These are phyloP conservation scores for Alternaria solani DNA, from an alignment of 2,329 filamentous ascomycete genomes.

Conservation along the genomic window DNA sequence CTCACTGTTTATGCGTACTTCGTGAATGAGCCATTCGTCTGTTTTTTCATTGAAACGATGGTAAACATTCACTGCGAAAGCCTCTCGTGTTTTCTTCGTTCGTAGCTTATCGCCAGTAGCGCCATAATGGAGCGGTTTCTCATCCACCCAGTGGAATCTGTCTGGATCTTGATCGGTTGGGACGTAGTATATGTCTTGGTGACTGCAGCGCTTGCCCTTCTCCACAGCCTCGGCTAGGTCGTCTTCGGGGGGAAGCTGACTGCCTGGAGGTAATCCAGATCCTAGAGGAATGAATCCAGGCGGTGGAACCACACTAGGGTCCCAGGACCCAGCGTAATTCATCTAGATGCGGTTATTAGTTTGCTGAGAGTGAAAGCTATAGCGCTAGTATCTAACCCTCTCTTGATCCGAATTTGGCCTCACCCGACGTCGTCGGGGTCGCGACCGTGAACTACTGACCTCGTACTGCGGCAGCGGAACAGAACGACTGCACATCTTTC, in stretches of 20 bases:
- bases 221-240: constrained; percentile 20
- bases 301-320: neutral
- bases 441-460: neutral
- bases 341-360: neutral
- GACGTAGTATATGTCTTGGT: constrained; percentile 15
- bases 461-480: neutral
- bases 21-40: constrained; percentile 14
- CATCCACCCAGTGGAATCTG: constrained; percentile 18
- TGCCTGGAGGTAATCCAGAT: neutral
- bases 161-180: constrained; percentile 5
- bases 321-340: neutral
- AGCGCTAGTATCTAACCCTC: neutral
- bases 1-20: constrained; percentile 62
- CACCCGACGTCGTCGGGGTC: neutral
- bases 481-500: neutral
- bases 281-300: neutral
- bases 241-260: neutral
- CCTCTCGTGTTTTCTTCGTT: constrained; percentile 25
- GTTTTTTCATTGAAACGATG: constrained; percentile 10
- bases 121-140: constrained; percentile 7
- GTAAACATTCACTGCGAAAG: constrained; percentile 19
- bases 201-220: constrained; percentile 20
- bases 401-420: neutral
- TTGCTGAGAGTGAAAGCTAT: neutral
- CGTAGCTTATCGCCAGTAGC: constrained; percentile 8